Evolutionary conservation across 257 asterid species (phyloP).

Genomic region (Forsythia viridissima): DNA sequence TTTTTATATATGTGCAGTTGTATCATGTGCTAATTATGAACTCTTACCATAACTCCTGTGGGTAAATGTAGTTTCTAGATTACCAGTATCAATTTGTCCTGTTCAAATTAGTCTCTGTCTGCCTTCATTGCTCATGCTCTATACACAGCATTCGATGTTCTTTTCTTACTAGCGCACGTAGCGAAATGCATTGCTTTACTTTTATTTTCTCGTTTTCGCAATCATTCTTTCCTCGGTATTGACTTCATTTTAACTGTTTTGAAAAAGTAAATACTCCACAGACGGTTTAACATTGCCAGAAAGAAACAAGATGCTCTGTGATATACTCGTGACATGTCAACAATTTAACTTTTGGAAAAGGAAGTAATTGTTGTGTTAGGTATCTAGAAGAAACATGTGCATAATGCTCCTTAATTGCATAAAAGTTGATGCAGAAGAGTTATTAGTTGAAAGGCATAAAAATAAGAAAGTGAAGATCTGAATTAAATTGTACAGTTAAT

Average conservation of each 20-base stretch:
- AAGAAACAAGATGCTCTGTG: background rate
- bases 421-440: background rate
- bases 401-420: constrained; percentile 8
- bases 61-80: background rate
- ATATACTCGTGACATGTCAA: background rate
- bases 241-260: background rate
- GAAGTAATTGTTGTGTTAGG: background rate
- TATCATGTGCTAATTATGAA: background rate
- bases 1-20: background rate
- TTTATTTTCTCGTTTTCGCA: background rate
- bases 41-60: background rate
- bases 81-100: background rate
- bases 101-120: background rate
- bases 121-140: background rate
- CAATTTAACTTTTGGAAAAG: background rate
- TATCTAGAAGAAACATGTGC: background rate
- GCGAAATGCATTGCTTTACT: background rate
- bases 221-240: background rate
- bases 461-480: background rate
- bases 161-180: background rate
- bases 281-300: background rate
- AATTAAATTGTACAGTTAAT: background rate
- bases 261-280: background rate
- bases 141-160: background rate
- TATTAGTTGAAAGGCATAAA: background rate